Percentiles rank a stretch among this genome's conserved stretches.
phyloP scores from a whole-genome alignment of 768 basidiomycete species.

The Mycena vulgaris region DNA sequence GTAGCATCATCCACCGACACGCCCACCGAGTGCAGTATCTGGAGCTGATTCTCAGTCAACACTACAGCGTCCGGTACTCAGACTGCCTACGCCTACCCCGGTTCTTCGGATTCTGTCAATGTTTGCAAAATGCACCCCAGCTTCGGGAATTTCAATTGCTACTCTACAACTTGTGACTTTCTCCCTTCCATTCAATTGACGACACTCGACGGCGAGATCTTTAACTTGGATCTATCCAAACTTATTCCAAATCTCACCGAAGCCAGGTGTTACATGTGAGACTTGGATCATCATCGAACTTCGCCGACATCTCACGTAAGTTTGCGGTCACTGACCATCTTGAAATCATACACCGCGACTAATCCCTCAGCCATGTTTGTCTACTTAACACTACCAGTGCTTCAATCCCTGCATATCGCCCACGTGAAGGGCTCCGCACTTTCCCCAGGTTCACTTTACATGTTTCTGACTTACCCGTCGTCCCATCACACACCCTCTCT shows the following conservation, averaged over 20 bases:
- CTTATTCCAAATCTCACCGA: background rate
- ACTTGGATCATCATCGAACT: background rate
- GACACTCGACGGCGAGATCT: background rate
- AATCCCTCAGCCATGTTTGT: background rate
- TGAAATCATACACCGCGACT: background rate
- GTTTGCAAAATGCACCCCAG: background rate
- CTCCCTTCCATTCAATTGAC: slow-evolving; percentile 2
- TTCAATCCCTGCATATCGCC: slow-evolving; percentile 5
- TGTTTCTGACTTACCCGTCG: background rate
- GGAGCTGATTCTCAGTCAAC: background rate
- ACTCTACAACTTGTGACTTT: background rate
- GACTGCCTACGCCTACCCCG: background rate
- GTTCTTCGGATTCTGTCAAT: background rate
- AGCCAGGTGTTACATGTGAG: background rate
- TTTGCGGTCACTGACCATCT: slow-evolving; percentile 11
- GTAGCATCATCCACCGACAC: slow-evolving; percentile 15
- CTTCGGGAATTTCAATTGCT: background rate
- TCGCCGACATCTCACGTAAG: background rate
- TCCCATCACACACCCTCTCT: background rate
- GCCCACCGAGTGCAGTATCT: slow-evolving; percentile 4
- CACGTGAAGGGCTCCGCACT: background rate
- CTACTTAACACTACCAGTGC: slow-evolving; percentile 1
- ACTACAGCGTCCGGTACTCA: background rate
- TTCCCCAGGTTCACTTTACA: background rate
- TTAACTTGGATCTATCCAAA: background rate